Evolutionary conservation across 176 grass and related monocot species (phyloP).

Genomic region (Cenchrus fungigraminus): DNA sequence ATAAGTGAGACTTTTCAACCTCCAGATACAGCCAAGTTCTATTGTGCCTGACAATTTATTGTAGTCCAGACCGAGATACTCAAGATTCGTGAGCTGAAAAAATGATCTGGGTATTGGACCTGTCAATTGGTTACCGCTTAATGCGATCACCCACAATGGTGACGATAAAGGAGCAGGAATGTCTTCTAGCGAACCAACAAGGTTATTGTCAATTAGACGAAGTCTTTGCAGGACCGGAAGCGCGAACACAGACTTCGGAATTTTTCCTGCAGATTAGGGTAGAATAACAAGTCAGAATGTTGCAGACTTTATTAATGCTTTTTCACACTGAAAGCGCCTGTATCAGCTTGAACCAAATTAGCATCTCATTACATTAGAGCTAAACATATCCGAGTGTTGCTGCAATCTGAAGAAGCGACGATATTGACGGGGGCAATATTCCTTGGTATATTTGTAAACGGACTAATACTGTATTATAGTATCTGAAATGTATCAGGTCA

Average conservation of each 20-base stretch:
- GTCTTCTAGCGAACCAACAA: neutral
- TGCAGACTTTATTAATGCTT: neutral
- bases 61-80: rapidly evolving
- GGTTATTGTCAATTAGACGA: rapidly evolving
- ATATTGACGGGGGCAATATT: no score
- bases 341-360: no score
- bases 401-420: no score
- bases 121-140: neutral
- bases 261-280: constrained; percentile 4
- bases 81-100: neutral
- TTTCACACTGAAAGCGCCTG: neutral
- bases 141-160: neutral
- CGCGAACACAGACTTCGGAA: constrained; percentile 18
- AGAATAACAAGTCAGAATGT: neutral
- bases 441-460: no score
- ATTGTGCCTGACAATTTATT: constrained; percentile 39
- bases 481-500: no score
- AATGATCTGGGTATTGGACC: constrained; percentile 37
- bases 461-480: no score
- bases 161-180: constrained; percentile 26
- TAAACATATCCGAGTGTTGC: no score
- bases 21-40: constrained; percentile 8
- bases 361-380: no score
- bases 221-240: neutral
- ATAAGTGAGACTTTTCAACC: neutral